A percentile compares a stretch with the other conserved stretches of the same genome.
Conservation (phyloP, 768 basidiomycete species). For the Exidia glandulosa region DNA sequence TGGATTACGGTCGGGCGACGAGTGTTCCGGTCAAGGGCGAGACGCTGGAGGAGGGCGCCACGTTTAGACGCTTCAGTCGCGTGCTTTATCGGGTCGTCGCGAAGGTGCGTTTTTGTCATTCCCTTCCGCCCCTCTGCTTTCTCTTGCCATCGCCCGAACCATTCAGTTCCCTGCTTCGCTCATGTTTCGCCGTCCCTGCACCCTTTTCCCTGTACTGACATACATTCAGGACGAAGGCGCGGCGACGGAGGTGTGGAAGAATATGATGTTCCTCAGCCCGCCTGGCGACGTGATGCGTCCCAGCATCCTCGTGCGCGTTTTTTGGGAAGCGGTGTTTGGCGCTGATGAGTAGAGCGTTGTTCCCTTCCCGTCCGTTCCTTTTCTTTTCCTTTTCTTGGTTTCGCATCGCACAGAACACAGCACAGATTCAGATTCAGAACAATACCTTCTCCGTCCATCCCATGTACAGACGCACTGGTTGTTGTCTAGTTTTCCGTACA, state of each 20-base stretch:
- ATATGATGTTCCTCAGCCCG: conserved; percentile 5
- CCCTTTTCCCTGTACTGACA: not conserved
- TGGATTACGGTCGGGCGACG: not conserved
- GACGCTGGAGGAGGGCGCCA: not conserved
- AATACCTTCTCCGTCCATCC: too few relatives aligned
- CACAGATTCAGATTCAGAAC: too few relatives aligned
- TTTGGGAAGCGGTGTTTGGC: conserved; percentile 4
- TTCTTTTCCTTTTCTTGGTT: too few relatives aligned
- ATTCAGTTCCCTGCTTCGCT: too few relatives aligned
- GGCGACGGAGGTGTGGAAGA: conserved; percentile 6
- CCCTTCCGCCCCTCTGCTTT: too few relatives aligned
- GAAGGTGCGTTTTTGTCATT: not conserved
- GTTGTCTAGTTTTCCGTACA: too few relatives aligned
- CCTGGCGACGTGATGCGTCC: conserved; percentile 12
- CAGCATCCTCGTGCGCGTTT: conserved; percentile 9
- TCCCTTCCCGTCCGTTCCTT: too few relatives aligned
- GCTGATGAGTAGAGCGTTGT: too few relatives aligned
- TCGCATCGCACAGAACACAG: too few relatives aligned
- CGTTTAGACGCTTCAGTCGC: not conserved
- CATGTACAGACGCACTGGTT: too few relatives aligned
- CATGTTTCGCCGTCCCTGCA: too few relatives aligned
- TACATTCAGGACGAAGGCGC: conserved; percentile 9
- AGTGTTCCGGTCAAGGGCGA: not conserved
- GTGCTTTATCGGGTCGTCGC: not conserved
- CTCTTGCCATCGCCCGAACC: too few relatives aligned